Conservation (phyloP, 2,329 filamentous ascomycete species). For the Aspergillus sojae region DNA sequence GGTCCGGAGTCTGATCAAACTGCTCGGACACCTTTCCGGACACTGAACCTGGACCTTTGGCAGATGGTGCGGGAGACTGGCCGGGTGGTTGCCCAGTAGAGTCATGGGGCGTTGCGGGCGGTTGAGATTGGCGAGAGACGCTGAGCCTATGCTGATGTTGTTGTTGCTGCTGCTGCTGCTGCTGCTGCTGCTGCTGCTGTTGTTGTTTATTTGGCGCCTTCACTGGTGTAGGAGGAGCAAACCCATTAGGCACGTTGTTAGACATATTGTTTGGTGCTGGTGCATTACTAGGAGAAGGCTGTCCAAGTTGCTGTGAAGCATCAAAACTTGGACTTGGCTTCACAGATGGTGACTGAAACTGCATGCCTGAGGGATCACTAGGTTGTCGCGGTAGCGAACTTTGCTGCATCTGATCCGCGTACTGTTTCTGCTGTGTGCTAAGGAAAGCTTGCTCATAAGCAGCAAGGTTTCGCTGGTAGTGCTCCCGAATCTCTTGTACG, state of each 20-base stretch:
- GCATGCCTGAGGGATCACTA: conserved; percentile 42
- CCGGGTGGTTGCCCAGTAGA: conserved; percentile 29
- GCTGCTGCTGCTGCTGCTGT: conserved; percentile 25
- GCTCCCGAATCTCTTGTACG: conserved; percentile 66
- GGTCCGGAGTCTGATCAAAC: conserved; percentile 34
- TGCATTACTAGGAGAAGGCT: conserved; percentile 36
- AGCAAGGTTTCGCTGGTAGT: conserved; percentile 75
- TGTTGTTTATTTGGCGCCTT: conserved; percentile 37
- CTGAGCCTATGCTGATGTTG: conserved; percentile 33
- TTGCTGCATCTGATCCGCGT: conserved; percentile 47
- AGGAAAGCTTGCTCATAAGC: conserved; percentile 68
- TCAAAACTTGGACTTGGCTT: conserved; percentile 56
- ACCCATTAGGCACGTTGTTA: conserved; percentile 41
- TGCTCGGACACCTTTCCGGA: conserved; percentile 33
- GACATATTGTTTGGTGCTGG: conserved; percentile 34
- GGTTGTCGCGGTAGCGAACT: conserved; percentile 43
- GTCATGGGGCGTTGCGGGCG: conserved; percentile 33
- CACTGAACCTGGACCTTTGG: conserved; percentile 28
- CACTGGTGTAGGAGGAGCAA: conserved; percentile 39
- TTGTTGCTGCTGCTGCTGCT: conserved; percentile 4
- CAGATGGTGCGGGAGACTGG: conserved; percentile 32
- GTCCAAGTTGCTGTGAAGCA: conserved; percentile 33
- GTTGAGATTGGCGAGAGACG: conserved; percentile 37
- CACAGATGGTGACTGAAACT: conserved; percentile 48
- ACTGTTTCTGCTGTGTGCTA: conserved; percentile 47